Base-by-base conservation (phyloP, 2,329 filamentous ascomycete species). In the Aspergillus fijiensis region DNA sequence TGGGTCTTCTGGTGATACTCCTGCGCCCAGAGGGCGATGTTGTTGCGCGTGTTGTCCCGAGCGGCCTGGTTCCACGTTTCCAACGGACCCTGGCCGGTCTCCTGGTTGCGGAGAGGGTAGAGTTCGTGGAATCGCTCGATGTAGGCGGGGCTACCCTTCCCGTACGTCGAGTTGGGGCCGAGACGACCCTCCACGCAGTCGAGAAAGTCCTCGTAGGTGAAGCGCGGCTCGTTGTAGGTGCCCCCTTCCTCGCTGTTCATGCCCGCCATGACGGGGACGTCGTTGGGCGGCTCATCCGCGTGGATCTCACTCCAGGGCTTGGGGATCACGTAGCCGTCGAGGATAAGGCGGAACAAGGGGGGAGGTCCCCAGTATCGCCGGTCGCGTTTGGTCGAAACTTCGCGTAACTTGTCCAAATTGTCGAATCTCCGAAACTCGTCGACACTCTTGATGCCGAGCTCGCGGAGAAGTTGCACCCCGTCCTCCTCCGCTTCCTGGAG, bases 151-250 rank as follows among this genome's bases (percentile, higher is more conserved):
- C 9, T 3, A 29, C 27, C 27, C 7, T 7, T 10, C 3, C 27
- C 27, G 27, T 29, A 29, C 1, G 27, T 29, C 7, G 27, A 29
- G 27, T 29, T 9, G 7, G 27, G 27, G 7, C 27, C 27, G 27
- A 29, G 27, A 29, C 27, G 27, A 29, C 27, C 27, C 27, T 29
- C 27, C 27, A 29, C 27, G 27, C 27, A 29, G 7, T 9, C 7
- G 31, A 58, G 42, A 6, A 55, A 51, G 16, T 35, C 14, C 11
- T 58, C 57, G 62, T 68, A 70, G 2, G 33, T 45, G 3, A 58
- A 58, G 1, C 27, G 27, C 27, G 27, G 27, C 7, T 29, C 33
- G 14, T 35, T 35, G 33, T 35, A 35, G 11, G 11, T 16, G 11
- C 33, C 33, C 3, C 33, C 33, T 35, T 35, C 33, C 11, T 35